Evolutionary conservation across 2,329 filamentous ascomycete species (phyloP).

Genomic region (Lojkania enalia): DNA sequence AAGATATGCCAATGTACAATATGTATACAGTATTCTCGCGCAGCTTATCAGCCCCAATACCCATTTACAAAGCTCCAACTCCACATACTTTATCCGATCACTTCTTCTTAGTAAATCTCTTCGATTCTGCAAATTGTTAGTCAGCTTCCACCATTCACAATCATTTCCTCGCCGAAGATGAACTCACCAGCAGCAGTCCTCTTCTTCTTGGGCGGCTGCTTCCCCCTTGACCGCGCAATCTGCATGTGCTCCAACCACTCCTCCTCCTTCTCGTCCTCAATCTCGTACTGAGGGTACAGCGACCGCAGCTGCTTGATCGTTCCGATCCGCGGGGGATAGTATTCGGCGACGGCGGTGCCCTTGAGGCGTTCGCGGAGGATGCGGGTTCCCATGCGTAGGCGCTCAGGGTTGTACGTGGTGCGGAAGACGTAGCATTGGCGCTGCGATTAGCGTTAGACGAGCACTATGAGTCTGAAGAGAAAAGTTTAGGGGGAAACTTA

Average conservation of each 20-base stretch:
- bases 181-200: slow-evolving; percentile 57
- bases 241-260: slow-evolving; percentile 74
- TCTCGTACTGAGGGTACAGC: slow-evolving; percentile 68
- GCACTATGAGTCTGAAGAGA: background rate
- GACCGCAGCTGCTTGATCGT: slow-evolving; percentile 75
- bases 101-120: slow-evolving; percentile 54
- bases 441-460: slow-evolving; percentile 51
- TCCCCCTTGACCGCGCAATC: slow-evolving; percentile 64
- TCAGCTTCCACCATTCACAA: slow-evolving; percentile 24
- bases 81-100: slow-evolving; percentile 26
- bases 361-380: slow-evolving; percentile 84
- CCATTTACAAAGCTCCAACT: no score
- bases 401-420: slow-evolving; percentile 85
- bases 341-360: slow-evolving; percentile 80
- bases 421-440: slow-evolving; percentile 90
- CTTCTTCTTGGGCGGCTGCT: slow-evolving; percentile 90
- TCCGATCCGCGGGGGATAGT: slow-evolving; percentile 79
- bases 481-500: slow-evolving; percentile 40
- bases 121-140: slow-evolving; percentile 44
- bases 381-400: slow-evolving; percentile 84
- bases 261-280: slow-evolving; percentile 75
- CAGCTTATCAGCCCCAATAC: background rate
- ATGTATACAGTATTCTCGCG: background rate
- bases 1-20: background rate
- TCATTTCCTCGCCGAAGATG: background rate